Base-by-base conservation (phyloP, 2,329 filamentous ascomycete genomes). In the Diaporthe australafricana region DNA sequence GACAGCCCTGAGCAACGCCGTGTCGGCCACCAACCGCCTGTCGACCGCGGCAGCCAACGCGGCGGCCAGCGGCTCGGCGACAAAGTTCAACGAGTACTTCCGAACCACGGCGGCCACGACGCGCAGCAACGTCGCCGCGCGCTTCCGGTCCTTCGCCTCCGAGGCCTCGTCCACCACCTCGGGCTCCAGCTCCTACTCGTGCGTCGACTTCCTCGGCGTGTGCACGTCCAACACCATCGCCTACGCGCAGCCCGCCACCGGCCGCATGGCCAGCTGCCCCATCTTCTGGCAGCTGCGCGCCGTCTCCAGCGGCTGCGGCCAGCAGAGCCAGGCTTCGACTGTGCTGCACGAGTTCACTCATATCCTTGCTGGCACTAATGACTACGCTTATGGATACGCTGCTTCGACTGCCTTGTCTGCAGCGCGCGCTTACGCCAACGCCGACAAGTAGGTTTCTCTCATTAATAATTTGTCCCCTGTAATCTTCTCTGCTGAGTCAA, bases 71-170 rank as follows among this genome's bases (percentile, higher is more conserved):
- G 67, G 67, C 30, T 57, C 50, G 12, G 12, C 67, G 25, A 48
- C 67, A 27, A 69, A 69, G 67, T 69, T 69, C 67, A 55, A 20
- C 52, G 67, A 69, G 53, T 69, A 69, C 50, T 69, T 69, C 40
- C 50, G 50, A 52, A 60, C 53, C 42, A 69, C 67, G 42, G 45
- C 67, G 17, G 53, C 67, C 27, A 57, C 67, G 1, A 57, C 50
- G 14, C 67, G 67, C 25, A 69, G 52, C 52, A 60, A 57, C 52
- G 67, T 69, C 27, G 67, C 67, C n/a, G 25, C 35, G 6, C 50
- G 50, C 11, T 69, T 69, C 20, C 25, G 52, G 27, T 38, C 67
- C 6, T 60, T 69, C 22, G 67, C 67, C 25, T 47, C 50, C 20
- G 67, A 69, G 42, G 67, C 52, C 27, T 45, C 53, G 30, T 60